Conservation (phyloP, 2,329 filamentous ascomycete genomes). For the Colletotrichum lupini region DNA sequence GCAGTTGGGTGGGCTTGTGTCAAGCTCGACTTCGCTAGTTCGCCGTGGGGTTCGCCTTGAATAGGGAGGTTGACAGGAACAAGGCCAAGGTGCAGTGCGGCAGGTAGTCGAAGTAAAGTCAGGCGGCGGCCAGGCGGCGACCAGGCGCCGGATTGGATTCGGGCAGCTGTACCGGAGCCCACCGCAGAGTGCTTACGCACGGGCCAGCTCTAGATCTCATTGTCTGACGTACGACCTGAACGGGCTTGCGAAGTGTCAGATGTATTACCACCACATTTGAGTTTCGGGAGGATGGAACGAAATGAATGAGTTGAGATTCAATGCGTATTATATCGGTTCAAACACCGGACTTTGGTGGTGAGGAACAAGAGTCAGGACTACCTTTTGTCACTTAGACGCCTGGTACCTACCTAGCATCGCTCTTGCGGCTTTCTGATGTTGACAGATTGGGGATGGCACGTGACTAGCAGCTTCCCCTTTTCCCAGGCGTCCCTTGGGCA, state of each 20-base stretch:
- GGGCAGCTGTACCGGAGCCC: conserved; percentile 22
- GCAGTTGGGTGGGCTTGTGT: conserved; percentile 15
- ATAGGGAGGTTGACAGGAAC: conserved; percentile 20
- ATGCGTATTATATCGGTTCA: not conserved
- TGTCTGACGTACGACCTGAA: conserved; percentile 21
- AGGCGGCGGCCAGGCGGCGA: conserved; percentile 10
- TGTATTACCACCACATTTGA: conserved; percentile 25
- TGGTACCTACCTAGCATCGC: not conserved
- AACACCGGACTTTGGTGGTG: not conserved
- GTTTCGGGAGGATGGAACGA: conserved; percentile 17
- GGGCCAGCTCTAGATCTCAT: conserved; percentile 1
- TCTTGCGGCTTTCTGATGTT: not conserved
- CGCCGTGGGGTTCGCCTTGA: conserved; percentile 25
- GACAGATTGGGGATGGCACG: conserved; percentile 11
- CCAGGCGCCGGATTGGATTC: conserved; percentile 6
- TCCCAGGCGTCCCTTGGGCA: conserved; percentile 16
- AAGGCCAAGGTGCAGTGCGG: conserved; percentile 16
- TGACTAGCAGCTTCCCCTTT: conserved; percentile 33
- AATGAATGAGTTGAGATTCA: not conserved
- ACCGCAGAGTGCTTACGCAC: conserved; percentile 12
- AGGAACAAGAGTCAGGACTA: not conserved
- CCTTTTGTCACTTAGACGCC: too few relatives aligned
- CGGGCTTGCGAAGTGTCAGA: conserved; percentile 16
- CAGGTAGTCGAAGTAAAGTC: conserved; percentile 22
- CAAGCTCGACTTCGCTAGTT: conserved; percentile 23